These are phyloP conservation scores for Metrosideros polymorpha DNA, from an alignment of 441 rosid genomes.

Conservation along the genomic window DNA sequence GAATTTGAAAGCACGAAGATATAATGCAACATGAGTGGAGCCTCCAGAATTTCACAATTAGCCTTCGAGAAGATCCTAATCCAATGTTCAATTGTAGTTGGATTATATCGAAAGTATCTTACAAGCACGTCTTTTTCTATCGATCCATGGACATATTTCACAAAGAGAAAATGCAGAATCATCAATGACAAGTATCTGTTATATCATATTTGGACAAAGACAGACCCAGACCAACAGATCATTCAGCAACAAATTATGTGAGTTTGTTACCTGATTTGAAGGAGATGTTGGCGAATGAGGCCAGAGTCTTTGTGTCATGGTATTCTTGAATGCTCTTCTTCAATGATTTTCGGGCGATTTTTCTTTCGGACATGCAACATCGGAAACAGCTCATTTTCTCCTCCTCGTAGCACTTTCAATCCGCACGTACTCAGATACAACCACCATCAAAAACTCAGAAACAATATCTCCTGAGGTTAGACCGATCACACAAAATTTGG, in stretches of 20 bases:
- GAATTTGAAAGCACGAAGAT: not conserved
- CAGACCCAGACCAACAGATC: not conserved
- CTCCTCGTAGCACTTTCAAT: not conserved
- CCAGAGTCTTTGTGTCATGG: conserved; percentile 39
- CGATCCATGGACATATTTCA: not conserved
- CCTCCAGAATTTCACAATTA: not conserved
- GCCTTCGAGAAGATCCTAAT: not conserved
- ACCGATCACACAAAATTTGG: not conserved
- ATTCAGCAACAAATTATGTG: not conserved
- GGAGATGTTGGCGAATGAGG: conserved; percentile 68
- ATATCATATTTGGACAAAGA: not conserved
- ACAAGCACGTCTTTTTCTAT: not conserved
- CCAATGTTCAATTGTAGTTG: not conserved
- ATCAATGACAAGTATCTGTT: not conserved
- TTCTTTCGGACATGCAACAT: conserved; percentile 46
- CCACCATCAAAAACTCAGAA: not conserved
- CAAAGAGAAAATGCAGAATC: not conserved
- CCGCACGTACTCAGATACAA: not conserved
- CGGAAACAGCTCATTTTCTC: conserved; percentile 45
- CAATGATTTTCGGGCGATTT: conserved; percentile 33
- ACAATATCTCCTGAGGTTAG: not conserved
- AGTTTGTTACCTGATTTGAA: conserved; percentile 49
- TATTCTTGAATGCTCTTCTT: conserved; percentile 49
- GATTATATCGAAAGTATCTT: not conserved
- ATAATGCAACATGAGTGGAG: not conserved